Percentiles rank a stretch among this genome's conserved stretches.
Evolutionary conservation across 2,329 filamentous ascomycete species (phyloP).

Genomic region (Fusarium burgessii): DNA sequence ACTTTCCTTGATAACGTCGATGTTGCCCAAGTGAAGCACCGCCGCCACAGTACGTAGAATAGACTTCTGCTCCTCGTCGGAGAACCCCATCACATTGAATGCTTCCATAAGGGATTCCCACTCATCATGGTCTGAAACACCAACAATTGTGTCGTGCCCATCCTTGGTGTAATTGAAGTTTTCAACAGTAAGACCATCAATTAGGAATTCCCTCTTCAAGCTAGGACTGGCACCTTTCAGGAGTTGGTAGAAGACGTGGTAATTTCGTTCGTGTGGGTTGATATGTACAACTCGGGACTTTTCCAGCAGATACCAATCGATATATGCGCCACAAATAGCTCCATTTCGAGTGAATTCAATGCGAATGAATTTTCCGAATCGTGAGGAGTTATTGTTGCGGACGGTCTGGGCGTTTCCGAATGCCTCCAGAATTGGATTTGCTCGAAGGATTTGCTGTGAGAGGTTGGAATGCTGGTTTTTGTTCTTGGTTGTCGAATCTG

Average conservation of each 20-base stretch:
- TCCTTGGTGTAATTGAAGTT: conserved; percentile 93
- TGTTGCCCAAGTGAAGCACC: conserved; percentile 93
- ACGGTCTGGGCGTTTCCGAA: conserved; percentile 99
- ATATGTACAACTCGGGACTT: conserved; percentile 97
- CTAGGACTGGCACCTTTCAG: conserved; percentile 82
- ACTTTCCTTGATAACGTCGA: conserved; percentile 90
- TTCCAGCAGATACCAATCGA: conserved; percentile 98
- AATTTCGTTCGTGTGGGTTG: conserved; percentile 90
- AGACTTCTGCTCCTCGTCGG: conserved; percentile 82
- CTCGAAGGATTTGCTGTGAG: conserved; percentile 94
- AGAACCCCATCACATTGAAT: conserved; percentile 94
- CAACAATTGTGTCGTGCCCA: conserved; percentile 90
- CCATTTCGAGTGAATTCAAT: conserved; percentile 93
- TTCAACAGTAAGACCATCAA: conserved; percentile 80
- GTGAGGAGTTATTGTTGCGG: conserved; percentile 96
- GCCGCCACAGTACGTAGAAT: conserved; percentile 91
- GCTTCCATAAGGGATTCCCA: conserved; percentile 93
- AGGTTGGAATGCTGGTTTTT: conserved; percentile 80
- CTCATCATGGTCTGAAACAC: conserved; percentile 90
- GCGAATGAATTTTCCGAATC: conserved; percentile 98
- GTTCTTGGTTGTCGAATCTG: conserved; percentile 76
- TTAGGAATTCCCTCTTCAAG: conserved; percentile 80
- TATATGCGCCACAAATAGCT: conserved; percentile 94
- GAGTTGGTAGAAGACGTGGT: conserved; percentile 97
- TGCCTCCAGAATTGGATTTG: conserved; percentile 96